Conservation (phyloP, 1,284 basidiomycete genomes). For the Termitomyces sp. region DNA sequence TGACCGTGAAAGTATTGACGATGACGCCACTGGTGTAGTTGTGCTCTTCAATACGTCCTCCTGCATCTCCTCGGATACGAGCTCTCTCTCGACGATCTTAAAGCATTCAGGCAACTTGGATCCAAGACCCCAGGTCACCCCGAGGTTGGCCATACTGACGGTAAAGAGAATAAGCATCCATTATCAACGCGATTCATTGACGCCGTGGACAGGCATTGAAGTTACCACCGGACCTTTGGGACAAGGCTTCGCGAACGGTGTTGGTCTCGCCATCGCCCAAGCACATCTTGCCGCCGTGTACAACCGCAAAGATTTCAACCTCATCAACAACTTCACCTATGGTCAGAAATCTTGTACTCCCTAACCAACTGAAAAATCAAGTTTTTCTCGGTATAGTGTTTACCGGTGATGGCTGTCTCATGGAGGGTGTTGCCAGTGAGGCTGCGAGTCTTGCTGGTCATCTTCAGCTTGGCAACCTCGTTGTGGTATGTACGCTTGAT, state of each 20-base stretch:
- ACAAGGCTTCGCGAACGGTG: constrained; percentile 90
- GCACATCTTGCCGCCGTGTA: constrained; percentile 84
- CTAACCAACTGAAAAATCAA: constrained; percentile 14
- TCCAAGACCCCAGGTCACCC: constrained; percentile 92
- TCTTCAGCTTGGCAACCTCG: constrained; percentile 88
- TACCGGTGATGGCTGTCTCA: constrained; percentile 91
- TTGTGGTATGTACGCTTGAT: constrained; percentile 56
- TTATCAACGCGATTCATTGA: not conserved
- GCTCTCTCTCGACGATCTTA: constrained; percentile 80
- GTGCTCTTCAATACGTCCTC: constrained; percentile 80
- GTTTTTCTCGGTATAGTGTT: constrained; percentile 51
- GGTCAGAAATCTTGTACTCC: constrained; percentile 36
- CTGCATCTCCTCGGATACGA: constrained; percentile 85
- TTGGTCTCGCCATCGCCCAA: constrained; percentile 91
- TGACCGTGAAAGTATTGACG: not conserved
- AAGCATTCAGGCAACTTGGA: constrained; percentile 80
- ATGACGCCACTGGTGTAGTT: constrained; percentile 39
- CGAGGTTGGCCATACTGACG: constrained; percentile 84
- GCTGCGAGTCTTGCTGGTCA: constrained; percentile 91
- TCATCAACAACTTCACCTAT: constrained; percentile 91
- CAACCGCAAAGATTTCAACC: constrained; percentile 83
- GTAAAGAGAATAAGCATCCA: constrained; percentile 28
- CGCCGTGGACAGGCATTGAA: constrained; percentile 59
- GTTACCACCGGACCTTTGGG: constrained; percentile 96
- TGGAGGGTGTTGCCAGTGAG: constrained; percentile 92